These are phyloP conservation scores for Phallus indusiatus DNA, from an alignment of 768 basidiomycete genomes.

Conservation along the genomic window DNA sequence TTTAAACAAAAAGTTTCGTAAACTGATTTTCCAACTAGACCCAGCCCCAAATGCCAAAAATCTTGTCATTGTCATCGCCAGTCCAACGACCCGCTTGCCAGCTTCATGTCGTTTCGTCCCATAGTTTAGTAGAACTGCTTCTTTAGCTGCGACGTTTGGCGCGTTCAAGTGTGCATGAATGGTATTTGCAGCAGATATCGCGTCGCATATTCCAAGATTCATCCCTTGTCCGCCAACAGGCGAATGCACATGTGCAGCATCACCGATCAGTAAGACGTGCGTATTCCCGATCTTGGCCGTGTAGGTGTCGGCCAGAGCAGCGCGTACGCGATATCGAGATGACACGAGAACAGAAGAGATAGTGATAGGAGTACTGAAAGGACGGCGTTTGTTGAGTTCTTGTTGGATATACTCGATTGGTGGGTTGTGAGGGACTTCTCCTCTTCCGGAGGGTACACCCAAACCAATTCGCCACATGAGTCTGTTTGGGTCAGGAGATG, in stretches of 20 bases:
- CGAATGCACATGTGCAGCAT: conserved; percentile 27
- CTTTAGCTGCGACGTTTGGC: neutral
- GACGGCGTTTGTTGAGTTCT: conserved; percentile 24
- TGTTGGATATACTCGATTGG: conserved; percentile 34
- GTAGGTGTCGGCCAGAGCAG: neutral
- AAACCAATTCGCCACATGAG: conserved; percentile 32
- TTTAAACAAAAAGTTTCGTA: conserved; percentile 20
- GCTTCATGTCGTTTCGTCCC: conserved; percentile 26
- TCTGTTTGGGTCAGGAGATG: conserved; percentile 7
- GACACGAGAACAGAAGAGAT: neutral
- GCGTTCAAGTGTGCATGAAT: conserved; percentile 27
- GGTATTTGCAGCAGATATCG: conserved; percentile 34
- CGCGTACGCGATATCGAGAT: neutral
- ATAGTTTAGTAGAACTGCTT: conserved; percentile 24
- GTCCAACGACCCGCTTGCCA: conserved; percentile 32
- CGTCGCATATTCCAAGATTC: conserved; percentile 48
- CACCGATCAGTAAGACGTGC: neutral
- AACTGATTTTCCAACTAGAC: conserved; percentile 17
- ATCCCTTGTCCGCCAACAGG: conserved; percentile 27
- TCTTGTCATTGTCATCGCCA: conserved; percentile 28
- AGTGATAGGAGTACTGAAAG: neutral
- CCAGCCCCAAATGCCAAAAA: conserved; percentile 16
- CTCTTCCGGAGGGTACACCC: conserved; percentile 27
- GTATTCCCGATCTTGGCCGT: neutral
- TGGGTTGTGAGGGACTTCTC: conserved; percentile 29